Evolutionary conservation across 2,329 filamentous ascomycete species (phyloP).

Genomic region (Claviceps maximensis): DNA sequence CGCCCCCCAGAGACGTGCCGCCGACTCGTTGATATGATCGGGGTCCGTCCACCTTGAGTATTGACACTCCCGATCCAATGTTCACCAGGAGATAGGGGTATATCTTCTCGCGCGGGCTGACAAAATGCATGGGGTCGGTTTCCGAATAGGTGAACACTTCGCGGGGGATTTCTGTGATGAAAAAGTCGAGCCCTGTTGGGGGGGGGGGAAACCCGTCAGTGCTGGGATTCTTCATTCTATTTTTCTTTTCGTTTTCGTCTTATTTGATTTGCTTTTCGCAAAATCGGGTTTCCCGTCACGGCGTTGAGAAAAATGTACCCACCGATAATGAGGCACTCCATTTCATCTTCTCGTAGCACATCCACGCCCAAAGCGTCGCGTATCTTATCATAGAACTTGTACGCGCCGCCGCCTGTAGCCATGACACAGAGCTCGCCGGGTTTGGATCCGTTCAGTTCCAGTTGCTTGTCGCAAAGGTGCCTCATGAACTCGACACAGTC

Average conservation of each 20-base stretch:
- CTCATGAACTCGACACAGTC: conserved; percentile 88
- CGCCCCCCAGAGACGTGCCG: conserved; percentile 85
- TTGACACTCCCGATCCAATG: conserved; percentile 91
- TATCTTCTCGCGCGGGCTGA: conserved; percentile 61
- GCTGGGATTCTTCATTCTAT: too few species aligned
- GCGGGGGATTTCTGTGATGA: conserved; percentile 92
- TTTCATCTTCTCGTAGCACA: conserved; percentile 88
- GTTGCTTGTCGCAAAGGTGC: conserved; percentile 70
- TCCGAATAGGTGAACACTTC: conserved; percentile 97
- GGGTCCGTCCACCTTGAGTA: conserved; percentile 91
- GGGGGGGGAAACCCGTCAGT: background rate
- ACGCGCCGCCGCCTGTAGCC: conserved; percentile 90
- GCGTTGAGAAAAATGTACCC: conserved; percentile 13
- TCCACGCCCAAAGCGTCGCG: conserved; percentile 72
- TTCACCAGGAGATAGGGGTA: conserved; percentile 98
- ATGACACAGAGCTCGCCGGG: conserved; percentile 74
- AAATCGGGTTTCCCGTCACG: too few species aligned
- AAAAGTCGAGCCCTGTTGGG: conserved; percentile 74
- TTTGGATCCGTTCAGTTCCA: conserved; percentile 57
- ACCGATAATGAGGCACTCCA: conserved; percentile 97
- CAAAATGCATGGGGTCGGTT: conserved; percentile 79
- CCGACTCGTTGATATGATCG: conserved; percentile 81
- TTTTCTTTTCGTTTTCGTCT: too few species aligned
- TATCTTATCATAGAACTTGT: conserved; percentile 92
- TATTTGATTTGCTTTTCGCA: too few species aligned